These are phyloP conservation scores for Tylopilus plumbeoviolaceoides DNA, from an alignment of 768 basidiomycete genomes.

Conservation along the genomic window DNA sequence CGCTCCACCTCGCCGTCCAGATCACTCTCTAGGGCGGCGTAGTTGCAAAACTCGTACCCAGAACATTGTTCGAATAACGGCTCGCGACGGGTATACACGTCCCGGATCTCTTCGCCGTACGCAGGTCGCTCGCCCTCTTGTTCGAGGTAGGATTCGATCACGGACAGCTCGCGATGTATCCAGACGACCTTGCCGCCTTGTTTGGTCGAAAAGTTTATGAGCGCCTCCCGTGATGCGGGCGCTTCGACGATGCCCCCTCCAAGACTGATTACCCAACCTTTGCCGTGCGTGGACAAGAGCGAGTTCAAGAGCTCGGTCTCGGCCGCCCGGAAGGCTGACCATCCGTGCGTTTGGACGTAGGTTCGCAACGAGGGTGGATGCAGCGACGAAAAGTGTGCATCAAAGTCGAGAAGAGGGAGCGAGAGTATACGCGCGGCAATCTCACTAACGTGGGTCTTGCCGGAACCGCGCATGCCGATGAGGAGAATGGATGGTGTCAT, in stretches of 20 bases:
- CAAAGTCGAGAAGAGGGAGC: slow-evolving; percentile 82
- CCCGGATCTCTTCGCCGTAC: slow-evolving; percentile 82
- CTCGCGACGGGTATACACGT: slow-evolving; percentile 77
- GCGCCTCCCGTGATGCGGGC: slow-evolving; percentile 62
- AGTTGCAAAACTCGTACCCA: slow-evolving; percentile 81
- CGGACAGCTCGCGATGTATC: slow-evolving; percentile 73
- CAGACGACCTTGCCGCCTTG: slow-evolving; percentile 74
- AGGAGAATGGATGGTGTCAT: slow-evolving; percentile 63
- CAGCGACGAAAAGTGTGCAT: slow-evolving; percentile 67
- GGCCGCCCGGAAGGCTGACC: slow-evolving; percentile 83
- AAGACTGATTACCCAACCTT: slow-evolving; percentile 76
- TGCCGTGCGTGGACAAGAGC: slow-evolving; percentile 52
- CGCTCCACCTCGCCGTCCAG: slow-evolving; percentile 57
- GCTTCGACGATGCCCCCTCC: slow-evolving; percentile 96
- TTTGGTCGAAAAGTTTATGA: slow-evolving; percentile 58
- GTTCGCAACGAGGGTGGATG: slow-evolving; percentile 59
- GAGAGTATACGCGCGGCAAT: slow-evolving; percentile 70
- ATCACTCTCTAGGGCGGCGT: slow-evolving; percentile 41
- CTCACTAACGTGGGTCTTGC: slow-evolving; percentile 85
- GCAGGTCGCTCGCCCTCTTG: slow-evolving; percentile 77
- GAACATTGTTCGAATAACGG: slow-evolving; percentile 86
- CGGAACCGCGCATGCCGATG: slow-evolving; percentile 96
- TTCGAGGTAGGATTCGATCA: slow-evolving; percentile 77
- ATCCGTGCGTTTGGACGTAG: slow-evolving; percentile 80
- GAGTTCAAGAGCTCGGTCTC: slow-evolving; percentile 70